A percentile compares a stretch with the other conserved stretches of the same genome.
phyloP scores from a whole-genome alignment of 2,329 filamentous ascomycete species.

The Coniochaeta sp. region DNA sequence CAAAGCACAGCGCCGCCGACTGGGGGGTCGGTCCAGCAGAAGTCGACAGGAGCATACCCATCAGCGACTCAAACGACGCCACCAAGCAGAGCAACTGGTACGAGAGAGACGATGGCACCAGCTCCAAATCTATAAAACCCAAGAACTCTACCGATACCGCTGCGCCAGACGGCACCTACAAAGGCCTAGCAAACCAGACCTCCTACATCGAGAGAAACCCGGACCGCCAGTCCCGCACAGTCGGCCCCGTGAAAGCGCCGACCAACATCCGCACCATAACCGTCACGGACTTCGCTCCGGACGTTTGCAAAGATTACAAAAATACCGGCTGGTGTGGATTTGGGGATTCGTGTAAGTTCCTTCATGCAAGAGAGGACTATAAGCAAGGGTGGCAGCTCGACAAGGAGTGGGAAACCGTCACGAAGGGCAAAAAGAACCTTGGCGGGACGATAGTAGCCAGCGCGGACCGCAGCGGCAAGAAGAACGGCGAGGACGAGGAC shows the following conservation, averaged over 20 bases:
- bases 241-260: slow-evolving; percentile 82
- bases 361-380: slow-evolving; percentile 71
- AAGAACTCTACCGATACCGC: slow-evolving; percentile 29
- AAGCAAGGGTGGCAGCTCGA: slow-evolving; percentile 96
- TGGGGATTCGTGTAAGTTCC: slow-evolving; percentile 63
- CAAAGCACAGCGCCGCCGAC: neutral
- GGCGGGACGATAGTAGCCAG: slow-evolving; percentile 56
- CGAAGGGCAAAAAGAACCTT: slow-evolving; percentile 60
- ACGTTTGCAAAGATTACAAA: slow-evolving; percentile 79
- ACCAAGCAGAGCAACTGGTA: slow-evolving; percentile 89
- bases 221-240: slow-evolving; percentile 59
- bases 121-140: slow-evolving; percentile 37
- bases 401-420: slow-evolving; percentile 82
- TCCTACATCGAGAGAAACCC: slow-evolving; percentile 78
- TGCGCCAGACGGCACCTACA: slow-evolving; percentile 63
- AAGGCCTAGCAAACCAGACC: slow-evolving; percentile 63
- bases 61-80: slow-evolving; percentile 71
- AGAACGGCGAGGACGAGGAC: slow-evolving; percentile 32
- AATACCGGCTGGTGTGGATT: slow-evolving; percentile 50
- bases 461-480: slow-evolving; percentile 38
- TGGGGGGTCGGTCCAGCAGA: neutral
- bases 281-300: slow-evolving; percentile 81
- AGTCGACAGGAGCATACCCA: slow-evolving; percentile 54
- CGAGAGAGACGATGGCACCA: slow-evolving; percentile 60
- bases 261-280: slow-evolving; percentile 89